phyloP scores from a whole-genome alignment of 441 rosid species.

The Theobroma grandiflorum region DNA sequence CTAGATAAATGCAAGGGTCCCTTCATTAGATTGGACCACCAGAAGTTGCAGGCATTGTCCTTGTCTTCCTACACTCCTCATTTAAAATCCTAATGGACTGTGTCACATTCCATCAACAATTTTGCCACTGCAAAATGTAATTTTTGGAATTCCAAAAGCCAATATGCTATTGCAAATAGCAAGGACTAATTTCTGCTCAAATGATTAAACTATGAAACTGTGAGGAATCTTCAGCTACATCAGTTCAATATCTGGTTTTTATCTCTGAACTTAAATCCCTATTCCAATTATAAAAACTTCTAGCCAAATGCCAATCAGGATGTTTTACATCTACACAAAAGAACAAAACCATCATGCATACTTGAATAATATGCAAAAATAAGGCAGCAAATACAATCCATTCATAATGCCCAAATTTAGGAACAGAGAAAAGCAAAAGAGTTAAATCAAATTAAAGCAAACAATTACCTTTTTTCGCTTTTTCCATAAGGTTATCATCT shows the following conservation, averaged over 20 bases:
- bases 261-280: constrained; percentile 3
- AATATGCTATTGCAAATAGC: not conserved
- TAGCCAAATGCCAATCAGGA: constrained; percentile 20
- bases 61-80: constrained; percentile 8
- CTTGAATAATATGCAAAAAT: constrained; percentile 14
- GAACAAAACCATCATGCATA: constrained; percentile 12
- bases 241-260: not conserved
- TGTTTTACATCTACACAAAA: not conserved
- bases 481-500: constrained; percentile 64
- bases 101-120: not conserved
- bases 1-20: not conserved
- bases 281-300: constrained; percentile 2
- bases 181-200: not conserved
- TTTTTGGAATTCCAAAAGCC: not conserved
- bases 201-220: not conserved
- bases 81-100: not conserved
- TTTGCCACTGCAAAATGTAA: not conserved
- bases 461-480: constrained; percentile 86
- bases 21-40: too few relatives aligned
- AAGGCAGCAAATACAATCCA: constrained; percentile 12
- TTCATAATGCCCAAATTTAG: constrained; percentile 5
- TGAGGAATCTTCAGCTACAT: not conserved
- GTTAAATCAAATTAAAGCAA: constrained; percentile 18
- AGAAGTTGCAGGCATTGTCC: not conserved
- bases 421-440: not conserved